Evolutionary conservation across 1,284 basidiomycete species (phyloP), one percentile per base, ranked within the genome.

Genomic region (Lentinula novae-zelandiae): DNA sequence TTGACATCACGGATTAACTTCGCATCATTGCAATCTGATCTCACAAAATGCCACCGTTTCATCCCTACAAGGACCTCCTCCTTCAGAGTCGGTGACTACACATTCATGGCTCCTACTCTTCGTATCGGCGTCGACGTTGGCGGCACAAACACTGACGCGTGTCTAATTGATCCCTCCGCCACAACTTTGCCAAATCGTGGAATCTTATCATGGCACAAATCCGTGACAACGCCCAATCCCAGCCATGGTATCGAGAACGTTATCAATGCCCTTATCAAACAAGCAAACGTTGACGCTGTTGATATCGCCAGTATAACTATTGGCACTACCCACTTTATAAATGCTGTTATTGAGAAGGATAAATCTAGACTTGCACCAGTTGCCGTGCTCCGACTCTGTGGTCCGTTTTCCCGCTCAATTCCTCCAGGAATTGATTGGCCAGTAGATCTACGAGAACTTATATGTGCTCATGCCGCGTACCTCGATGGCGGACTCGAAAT

Each of bases 261-360:
- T 7, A 67, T 76, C 51, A 68, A 67, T 6, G 58, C 60, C 0
- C 66, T 76, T 40, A 67, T 77, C 56, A 40, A 65, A 40, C 65
- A 67, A 2, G 66, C 58, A 34, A 65, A 68, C n/a, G 62, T 66
- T 5, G 65, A 63, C 36, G 58, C 63, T 9, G 22, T 60, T n/a
- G 62, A 65, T 5, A 60, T 76, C 40, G 71, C 73, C 53, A 73
- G 73, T 2, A 65, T 76, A 22, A 64, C 75, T 42, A 71, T 76
- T 57, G 75, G 76, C 3, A 76, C 76, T 0, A 76, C 75, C 1
- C 73, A 75, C 50, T 84, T 84, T 70, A 75, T 83, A 60, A 84
- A 84, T 62, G 82, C 83, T 0, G 77, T 84, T 1, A 70, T 84
- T 49, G 82, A 84, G 68, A 72, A 76, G 40, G 78, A 84, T 63